Conservation (phyloP, 2,329 filamentous ascomycete species). For the Neofusicoccum ribis region DNA sequence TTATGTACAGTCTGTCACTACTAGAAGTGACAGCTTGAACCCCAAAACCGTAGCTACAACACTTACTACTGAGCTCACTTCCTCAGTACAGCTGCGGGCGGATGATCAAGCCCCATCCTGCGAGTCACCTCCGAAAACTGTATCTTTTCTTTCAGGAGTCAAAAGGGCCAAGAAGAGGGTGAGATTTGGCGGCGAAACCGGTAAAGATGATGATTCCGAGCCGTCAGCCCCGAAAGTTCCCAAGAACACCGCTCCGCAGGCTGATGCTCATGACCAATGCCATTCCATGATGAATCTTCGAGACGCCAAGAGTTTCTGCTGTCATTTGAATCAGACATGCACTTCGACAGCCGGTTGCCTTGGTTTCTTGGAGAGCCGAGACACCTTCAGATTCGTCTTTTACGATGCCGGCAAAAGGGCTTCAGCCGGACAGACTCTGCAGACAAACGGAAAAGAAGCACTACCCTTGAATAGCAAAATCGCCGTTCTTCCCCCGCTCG, state of each 20-base stretch:
- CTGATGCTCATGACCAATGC: background rate
- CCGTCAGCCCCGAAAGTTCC: background rate
- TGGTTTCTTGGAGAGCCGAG: constrained; percentile 28
- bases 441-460: background rate
- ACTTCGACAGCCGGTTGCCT: constrained; percentile 16
- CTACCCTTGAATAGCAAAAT: background rate
- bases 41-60: background rate
- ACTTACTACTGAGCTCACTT: background rate
- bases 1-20: constrained; percentile 27
- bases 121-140: background rate
- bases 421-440: background rate
- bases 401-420: constrained; percentile 22
- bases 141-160: background rate
- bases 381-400: constrained; percentile 27
- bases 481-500: constrained; percentile 20
- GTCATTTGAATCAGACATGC: constrained; percentile 25
- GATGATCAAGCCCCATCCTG: background rate
- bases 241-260: background rate
- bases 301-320: constrained; percentile 28
- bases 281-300: constrained; percentile 25
- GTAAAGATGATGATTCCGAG: background rate
- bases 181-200: background rate
- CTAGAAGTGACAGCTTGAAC: background rate
- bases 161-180: background rate
- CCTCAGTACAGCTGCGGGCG: background rate